Evolutionary conservation across 257 asterid genomes (phyloP).

Genomic region (Eustoma russellianum): DNA sequence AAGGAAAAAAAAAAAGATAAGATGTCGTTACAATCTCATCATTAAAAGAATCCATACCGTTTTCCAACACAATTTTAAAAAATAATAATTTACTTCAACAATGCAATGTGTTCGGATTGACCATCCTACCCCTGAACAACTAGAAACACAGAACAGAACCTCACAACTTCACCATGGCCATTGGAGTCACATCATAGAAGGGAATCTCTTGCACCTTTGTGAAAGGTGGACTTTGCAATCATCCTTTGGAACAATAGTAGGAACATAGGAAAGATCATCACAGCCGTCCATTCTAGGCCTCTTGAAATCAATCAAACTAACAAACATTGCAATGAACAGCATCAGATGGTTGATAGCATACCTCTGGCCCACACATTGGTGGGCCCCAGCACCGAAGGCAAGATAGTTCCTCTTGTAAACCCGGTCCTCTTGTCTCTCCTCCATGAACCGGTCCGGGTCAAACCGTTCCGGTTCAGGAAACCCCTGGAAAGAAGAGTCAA

Average conservation of each 20-base stretch:
- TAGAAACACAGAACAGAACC: background rate
- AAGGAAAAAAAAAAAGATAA: no score
- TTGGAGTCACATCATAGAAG: slow-evolving; percentile 22
- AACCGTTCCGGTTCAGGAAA: slow-evolving; percentile 70
- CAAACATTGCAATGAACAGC: slow-evolving; percentile 63
- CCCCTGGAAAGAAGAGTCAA: slow-evolving; percentile 84
- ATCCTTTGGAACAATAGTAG: slow-evolving; percentile 83
- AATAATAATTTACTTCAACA: no score
- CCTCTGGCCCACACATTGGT: slow-evolving; percentile 91
- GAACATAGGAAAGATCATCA: slow-evolving; percentile 72
- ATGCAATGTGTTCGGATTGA: background rate
- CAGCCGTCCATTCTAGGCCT: slow-evolving; percentile 72
- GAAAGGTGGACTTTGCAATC: slow-evolving; percentile 65
- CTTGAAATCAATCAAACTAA: slow-evolving; percentile 52
- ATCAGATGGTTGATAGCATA: slow-evolving; percentile 68
- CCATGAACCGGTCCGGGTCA: slow-evolving; percentile 86
- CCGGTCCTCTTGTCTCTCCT: slow-evolving; percentile 71
- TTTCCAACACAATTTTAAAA: no score
- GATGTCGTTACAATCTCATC: no score
- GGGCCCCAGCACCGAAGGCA: slow-evolving; percentile 92
- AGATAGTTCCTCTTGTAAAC: slow-evolving; percentile 58
- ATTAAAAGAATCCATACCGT: no score
- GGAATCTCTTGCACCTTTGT: slow-evolving; percentile 41
- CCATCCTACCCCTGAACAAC: background rate
- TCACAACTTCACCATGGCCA: background rate